These are phyloP conservation scores for Beauveria sp. DNA, from an alignment of 2,329 filamentous ascomycete genomes.

Conservation along the genomic window DNA sequence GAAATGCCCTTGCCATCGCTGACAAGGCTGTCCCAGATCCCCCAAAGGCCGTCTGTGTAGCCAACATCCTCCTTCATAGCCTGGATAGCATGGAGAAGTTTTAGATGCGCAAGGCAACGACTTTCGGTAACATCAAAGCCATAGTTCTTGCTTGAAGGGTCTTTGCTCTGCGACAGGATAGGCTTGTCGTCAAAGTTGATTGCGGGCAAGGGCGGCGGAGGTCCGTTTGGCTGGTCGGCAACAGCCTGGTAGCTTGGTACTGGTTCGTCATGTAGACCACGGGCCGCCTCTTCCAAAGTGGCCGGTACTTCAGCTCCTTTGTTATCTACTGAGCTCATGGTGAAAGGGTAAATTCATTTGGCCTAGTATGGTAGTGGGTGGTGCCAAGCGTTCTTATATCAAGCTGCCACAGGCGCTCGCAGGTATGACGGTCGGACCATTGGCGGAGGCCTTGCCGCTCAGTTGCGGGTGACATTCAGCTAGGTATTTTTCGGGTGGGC, in stretches of 20 bases:
- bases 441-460: background rate
- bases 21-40: constrained; percentile 42
- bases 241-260: background rate
- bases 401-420: background rate
- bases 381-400: background rate
- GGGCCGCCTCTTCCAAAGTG: background rate
- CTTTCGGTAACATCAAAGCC: background rate
- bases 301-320: background rate
- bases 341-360: background rate
- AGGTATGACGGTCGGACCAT: background rate
- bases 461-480: too few species aligned
- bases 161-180: background rate
- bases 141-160: background rate
- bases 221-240: background rate
- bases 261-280: background rate
- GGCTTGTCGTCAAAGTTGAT: background rate
- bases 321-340: background rate
- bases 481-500: too few species aligned
- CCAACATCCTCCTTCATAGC: constrained; percentile 59
- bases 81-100: constrained; percentile 61
- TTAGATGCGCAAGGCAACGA: constrained; percentile 62
- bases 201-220: background rate
- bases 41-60: constrained; percentile 59
- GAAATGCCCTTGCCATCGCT: constrained; percentile 19
- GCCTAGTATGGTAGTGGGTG: background rate